A percentile compares a stretch with the other conserved stretches of the same genome.
Evolutionary conservation across 768 basidiomycete genomes (phyloP).

Genomic region (Serendipita sp.): DNA sequence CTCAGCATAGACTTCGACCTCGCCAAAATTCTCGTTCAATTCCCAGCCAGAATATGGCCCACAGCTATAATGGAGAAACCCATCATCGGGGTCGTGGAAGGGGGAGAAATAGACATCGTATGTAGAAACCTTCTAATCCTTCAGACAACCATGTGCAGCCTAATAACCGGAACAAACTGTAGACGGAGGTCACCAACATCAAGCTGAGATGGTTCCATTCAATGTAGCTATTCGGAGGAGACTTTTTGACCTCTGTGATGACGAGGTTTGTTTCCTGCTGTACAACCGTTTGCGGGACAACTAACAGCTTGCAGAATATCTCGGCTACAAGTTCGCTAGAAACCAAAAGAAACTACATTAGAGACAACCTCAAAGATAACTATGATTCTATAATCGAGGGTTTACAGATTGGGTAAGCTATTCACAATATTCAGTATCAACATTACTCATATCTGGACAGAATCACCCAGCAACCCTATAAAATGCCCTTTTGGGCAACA

Average conservation of each 20-base stretch:
- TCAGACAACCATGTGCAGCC: background rate
- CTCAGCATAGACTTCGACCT: background rate
- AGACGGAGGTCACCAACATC: background rate
- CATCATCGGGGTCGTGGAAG: background rate
- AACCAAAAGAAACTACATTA: background rate
- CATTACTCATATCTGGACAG: slow-evolving; percentile 24
- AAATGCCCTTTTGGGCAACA: slow-evolving; percentile 78
- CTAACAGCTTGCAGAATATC: background rate
- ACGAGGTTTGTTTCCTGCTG: background rate
- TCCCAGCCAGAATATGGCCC: background rate
- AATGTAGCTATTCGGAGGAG: background rate
- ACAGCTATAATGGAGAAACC: background rate
- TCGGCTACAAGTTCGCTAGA: background rate
- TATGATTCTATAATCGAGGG: slow-evolving; percentile 44
- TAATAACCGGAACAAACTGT: background rate
- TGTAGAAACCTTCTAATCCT: no score
- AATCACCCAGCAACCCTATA: slow-evolving; percentile 84
- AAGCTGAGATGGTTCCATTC: background rate
- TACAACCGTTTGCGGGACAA: background rate
- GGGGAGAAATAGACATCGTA: background rate
- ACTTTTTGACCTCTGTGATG: background rate
- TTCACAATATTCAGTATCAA: background rate
- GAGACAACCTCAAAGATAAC: background rate
- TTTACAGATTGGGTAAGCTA: slow-evolving; percentile 47
- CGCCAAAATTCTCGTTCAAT: background rate